phyloP scores from a whole-genome alignment of 495 filamentous ascomycete genomes.

The Jackrogersella minutella region DNA sequence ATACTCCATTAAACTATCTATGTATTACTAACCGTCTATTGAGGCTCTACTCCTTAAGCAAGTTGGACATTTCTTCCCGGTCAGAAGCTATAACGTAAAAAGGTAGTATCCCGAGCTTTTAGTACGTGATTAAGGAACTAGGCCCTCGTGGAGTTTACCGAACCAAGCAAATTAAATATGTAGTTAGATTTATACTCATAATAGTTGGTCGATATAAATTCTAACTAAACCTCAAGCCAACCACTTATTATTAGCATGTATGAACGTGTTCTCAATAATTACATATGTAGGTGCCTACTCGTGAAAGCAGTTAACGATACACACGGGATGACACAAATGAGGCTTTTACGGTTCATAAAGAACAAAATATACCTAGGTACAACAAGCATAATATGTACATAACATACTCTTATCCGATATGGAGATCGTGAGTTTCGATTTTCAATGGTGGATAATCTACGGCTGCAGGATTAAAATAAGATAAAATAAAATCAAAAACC shows the following conservation, averaged over 20 bases:
- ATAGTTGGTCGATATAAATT: background rate
- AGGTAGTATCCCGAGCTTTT: constrained; percentile 38
- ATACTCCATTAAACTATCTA: background rate
- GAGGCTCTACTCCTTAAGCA: constrained; percentile 36
- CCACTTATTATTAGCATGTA: background rate
- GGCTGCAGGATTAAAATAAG: constrained; percentile 26
- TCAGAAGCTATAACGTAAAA: constrained; percentile 34
- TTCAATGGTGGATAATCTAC: constrained; percentile 42
- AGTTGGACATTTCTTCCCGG: constrained; percentile 22
- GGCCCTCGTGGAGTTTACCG: constrained; percentile 21
- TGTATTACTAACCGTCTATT: constrained; percentile 16
- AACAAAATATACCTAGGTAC: background rate
- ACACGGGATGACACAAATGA: background rate
- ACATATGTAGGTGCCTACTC: background rate
- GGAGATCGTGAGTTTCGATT: constrained; percentile 27
- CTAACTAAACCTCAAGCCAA: background rate
- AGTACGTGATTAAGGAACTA: constrained; percentile 26
- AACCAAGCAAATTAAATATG: constrained; percentile 8
- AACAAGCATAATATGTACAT: too few relatives aligned
- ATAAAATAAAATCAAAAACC: constrained; percentile 4
- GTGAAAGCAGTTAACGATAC: background rate
- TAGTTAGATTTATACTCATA: too few relatives aligned
- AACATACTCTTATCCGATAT: constrained; percentile 14
- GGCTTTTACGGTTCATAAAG: constrained; percentile 1
- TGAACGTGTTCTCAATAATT: background rate